Percentiles rank a stretch among this genome's conserved stretches.
Evolutionary conservation across 1,284 basidiomycete species (phyloP).

Genomic region (Schizophyllum amplum): DNA sequence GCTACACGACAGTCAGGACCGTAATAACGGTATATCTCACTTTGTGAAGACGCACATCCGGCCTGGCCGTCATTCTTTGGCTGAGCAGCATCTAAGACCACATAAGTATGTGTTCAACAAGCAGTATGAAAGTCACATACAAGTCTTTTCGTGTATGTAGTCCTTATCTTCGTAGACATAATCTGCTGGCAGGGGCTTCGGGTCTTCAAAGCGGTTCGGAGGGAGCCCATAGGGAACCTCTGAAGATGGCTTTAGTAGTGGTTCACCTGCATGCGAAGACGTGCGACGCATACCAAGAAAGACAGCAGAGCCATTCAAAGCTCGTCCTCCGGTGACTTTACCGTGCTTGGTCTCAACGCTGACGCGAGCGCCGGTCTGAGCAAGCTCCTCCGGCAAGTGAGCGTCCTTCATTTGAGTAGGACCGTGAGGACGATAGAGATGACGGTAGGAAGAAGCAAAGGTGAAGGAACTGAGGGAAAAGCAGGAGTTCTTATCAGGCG

Average conservation of each 20-base stretch:
- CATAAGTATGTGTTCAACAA: not conserved
- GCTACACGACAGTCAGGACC: not conserved
- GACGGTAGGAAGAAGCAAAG: not conserved
- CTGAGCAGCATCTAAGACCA: constrained; percentile 48
- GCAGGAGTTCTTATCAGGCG: not conserved
- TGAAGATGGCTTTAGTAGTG: constrained; percentile 20
- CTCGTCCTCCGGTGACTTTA: constrained; percentile 45
- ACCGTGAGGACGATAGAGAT: not conserved
- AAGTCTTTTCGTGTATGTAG: constrained; percentile 51
- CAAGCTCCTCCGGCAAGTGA: constrained; percentile 43
- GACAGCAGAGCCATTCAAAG: constrained; percentile 48
- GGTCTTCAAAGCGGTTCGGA: constrained; percentile 56
- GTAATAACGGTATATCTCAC: too few species aligned
- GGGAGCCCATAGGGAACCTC: constrained; percentile 69
- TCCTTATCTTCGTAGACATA: constrained; percentile 52
- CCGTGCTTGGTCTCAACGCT: constrained; percentile 48
- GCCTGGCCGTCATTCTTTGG: constrained; percentile 59
- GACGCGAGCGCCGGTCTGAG: constrained; percentile 30
- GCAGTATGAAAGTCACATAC: constrained; percentile 30
- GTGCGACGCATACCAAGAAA: constrained; percentile 46
- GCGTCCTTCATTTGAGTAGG: not conserved
- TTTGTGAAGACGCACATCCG: constrained; percentile 36
- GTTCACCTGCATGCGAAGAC: not conserved
- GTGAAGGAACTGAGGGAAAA: not conserved
- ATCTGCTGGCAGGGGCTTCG: constrained; percentile 41